Evolutionary conservation across 805 yeast genomes (phyloP).

Genomic region (Yamadazyma olivae): DNA sequence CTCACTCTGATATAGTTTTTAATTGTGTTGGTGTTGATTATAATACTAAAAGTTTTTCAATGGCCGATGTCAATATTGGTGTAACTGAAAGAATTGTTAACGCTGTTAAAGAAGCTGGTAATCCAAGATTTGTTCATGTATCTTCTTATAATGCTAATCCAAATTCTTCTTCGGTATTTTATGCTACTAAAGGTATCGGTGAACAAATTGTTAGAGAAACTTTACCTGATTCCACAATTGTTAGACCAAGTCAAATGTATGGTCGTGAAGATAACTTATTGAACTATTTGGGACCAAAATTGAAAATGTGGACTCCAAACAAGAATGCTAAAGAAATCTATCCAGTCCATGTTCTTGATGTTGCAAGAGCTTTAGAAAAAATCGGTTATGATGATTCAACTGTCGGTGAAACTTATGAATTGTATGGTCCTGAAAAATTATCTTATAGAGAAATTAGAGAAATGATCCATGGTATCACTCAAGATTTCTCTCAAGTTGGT

Average conservation of each 20-base stretch:
- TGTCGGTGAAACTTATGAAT: conserved; percentile 70
- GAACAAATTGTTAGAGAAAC: conserved; percentile 68
- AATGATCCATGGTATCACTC: conserved; percentile 63
- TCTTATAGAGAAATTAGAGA: conserved; percentile 63
- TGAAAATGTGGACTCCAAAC: conserved; percentile 63
- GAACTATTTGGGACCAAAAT: conserved; percentile 55
- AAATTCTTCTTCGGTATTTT: conserved; percentile 63
- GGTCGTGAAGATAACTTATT: conserved; percentile 73
- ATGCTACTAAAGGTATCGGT: conserved; percentile 76
- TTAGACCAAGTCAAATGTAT: conserved; percentile 78
- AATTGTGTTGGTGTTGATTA: conserved; percentile 76
- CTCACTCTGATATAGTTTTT: conserved; percentile 78
- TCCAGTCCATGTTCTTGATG: conserved; percentile 78
- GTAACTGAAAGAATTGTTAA: conserved; percentile 74
- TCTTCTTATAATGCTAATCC: conserved; percentile 76
- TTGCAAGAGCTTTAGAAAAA: conserved; percentile 72
- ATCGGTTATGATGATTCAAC: conserved; percentile 83
- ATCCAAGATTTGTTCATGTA: conserved; percentile 73
- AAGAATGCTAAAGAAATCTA: conserved; percentile 57
- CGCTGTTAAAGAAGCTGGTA: conserved; percentile 66
- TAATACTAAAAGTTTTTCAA: conserved; percentile 74
- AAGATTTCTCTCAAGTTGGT: conserved; percentile 43
- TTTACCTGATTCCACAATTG: conserved; percentile 75
- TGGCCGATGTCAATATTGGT: conserved; percentile 82
- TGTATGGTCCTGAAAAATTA: conserved; percentile 68